Percentiles rank a stretch among this genome's conserved stretches.
Evolutionary conservation across 1,284 basidiomycete genomes (phyloP).

Genomic region (Irpex sp.): DNA sequence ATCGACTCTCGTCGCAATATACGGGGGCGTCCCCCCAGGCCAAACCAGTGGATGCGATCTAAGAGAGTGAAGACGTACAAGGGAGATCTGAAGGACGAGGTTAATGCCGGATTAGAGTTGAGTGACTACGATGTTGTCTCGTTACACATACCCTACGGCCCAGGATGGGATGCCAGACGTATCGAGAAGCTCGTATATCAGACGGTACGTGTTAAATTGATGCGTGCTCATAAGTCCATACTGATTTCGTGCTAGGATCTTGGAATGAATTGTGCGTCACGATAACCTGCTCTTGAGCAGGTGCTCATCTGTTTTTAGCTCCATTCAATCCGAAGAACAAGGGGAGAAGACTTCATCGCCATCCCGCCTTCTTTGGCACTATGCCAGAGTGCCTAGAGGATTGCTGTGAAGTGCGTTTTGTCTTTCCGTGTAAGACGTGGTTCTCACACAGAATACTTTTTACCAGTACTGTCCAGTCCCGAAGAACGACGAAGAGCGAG

Average conservation of each 20-base stretch:
- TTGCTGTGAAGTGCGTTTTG: slow-evolving; percentile 46
- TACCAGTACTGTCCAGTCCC: slow-evolving; percentile 46
- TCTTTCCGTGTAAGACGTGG: neutral
- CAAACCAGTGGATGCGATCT: slow-evolving; percentile 16
- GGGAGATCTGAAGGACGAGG: slow-evolving; percentile 49
- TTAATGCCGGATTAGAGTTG: slow-evolving; percentile 43
- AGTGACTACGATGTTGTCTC: slow-evolving; percentile 56
- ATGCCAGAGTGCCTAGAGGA: slow-evolving; percentile 53
- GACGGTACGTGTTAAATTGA: slow-evolving; percentile 29
- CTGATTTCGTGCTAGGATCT: slow-evolving; percentile 29
- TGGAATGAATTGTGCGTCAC: slow-evolving; percentile 53
- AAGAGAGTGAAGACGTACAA: slow-evolving; percentile 34
- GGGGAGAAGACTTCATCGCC: slow-evolving; percentile 52
- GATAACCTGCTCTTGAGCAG: neutral
- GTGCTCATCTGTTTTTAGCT: slow-evolving; percentile 29
- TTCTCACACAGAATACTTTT: neutral
- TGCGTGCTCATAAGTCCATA: neutral
- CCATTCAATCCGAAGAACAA: slow-evolving; percentile 62
- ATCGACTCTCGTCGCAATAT: slow-evolving; percentile 41
- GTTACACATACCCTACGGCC: slow-evolving; percentile 61
- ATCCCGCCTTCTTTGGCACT: slow-evolving; percentile 59
- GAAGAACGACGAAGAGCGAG: slow-evolving; percentile 46
- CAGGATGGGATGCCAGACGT: slow-evolving; percentile 53
- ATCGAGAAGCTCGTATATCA: slow-evolving; percentile 58
- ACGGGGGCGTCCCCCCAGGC: slow-evolving; percentile 40